These are phyloP conservation scores for Cyathus striatus DNA, from an alignment of 768 basidiomycete genomes.

Conservation along the genomic window DNA sequence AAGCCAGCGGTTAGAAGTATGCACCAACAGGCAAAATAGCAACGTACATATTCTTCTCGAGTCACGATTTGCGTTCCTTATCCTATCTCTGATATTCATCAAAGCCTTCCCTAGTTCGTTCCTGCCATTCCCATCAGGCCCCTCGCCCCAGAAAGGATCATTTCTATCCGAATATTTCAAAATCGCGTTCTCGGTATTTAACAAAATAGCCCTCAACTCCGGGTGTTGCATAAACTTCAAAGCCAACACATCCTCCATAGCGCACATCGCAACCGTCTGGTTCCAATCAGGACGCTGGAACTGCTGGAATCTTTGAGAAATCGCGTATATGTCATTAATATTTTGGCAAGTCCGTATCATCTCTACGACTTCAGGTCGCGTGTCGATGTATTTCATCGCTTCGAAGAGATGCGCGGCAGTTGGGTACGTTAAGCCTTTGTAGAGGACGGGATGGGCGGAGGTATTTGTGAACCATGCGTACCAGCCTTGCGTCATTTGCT, in stretches of 20 bases:
- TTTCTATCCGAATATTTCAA: conserved; percentile 49
- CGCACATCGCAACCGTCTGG: conserved; percentile 36
- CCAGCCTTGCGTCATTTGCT: conserved; percentile 29
- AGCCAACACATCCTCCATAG: conserved; percentile 69
- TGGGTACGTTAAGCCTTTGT: conserved; percentile 51
- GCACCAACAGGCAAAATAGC: too few relatives aligned
- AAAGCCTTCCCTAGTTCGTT: conserved; percentile 66
- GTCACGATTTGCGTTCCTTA: too few relatives aligned
- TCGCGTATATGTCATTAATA: conserved; percentile 29
- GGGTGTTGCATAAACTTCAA: conserved; percentile 71
- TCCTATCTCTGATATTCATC: conserved; percentile 44
- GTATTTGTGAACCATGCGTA: conserved; percentile 56
- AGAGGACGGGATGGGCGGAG: conserved; percentile 58
- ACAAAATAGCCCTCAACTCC: conserved; percentile 45
- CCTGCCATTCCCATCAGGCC: conserved; percentile 33
- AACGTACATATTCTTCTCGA: too few relatives aligned
- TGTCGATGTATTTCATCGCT: conserved; percentile 61
- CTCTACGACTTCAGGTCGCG: conserved; percentile 50
- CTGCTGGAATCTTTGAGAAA: conserved; percentile 23
- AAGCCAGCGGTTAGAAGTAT: too few relatives aligned
- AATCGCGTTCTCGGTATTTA: conserved; percentile 44
- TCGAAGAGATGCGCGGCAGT: conserved; percentile 72
- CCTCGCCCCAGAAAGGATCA: conserved; percentile 67
- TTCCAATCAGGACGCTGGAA: conserved; percentile 54
- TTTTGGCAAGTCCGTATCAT: conserved; percentile 39